Conservation (phyloP, 2,329 filamentous ascomycete genomes). For the Colletotrichum sp. region DNA sequence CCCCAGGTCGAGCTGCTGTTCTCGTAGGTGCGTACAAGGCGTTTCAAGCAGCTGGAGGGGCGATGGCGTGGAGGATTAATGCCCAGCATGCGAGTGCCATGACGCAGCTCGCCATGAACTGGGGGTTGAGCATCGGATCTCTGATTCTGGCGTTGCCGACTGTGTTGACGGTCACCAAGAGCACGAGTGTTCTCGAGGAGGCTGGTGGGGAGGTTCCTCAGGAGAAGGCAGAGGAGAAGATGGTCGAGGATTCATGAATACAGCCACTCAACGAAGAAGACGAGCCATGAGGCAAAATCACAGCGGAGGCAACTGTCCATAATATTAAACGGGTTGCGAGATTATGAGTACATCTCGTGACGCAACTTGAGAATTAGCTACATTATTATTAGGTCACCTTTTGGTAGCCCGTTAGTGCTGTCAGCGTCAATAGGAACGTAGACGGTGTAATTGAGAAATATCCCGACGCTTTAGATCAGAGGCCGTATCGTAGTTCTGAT, state of each 20-base stretch:
- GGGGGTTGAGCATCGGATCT: slow-evolving; percentile 49
- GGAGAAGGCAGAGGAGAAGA: slow-evolving; percentile 19
- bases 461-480: not conserved
- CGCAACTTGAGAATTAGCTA: not conserved
- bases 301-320: fast-evolving
- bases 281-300: not conserved
- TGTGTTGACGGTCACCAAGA: slow-evolving; percentile 40
- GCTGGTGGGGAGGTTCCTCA: slow-evolving; percentile 16
- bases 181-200: slow-evolving; percentile 29
- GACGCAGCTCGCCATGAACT: slow-evolving; percentile 50
- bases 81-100: slow-evolving; percentile 38
- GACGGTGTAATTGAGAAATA: not conserved
- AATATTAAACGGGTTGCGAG: not conserved
- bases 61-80: slow-evolving; percentile 51
- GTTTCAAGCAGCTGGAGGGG: slow-evolving; percentile 46
- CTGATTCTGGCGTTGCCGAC: slow-evolving; percentile 46
- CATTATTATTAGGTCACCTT: not conserved
- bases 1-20: slow-evolving; percentile 42
- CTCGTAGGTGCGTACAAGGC: slow-evolving; percentile 53
- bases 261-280: not conserved
- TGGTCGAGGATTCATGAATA: slow-evolving; percentile 6
- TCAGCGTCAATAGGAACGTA: not conserved
- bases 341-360: not conserved
- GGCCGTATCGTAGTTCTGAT: too few species aligned
- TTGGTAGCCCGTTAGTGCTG: not conserved